Evolutionary conservation across 495 filamentous ascomycete species (phyloP), one percentile per base, ranked within the genome.

Genomic region (Beverwykella pulmonaria): DNA sequence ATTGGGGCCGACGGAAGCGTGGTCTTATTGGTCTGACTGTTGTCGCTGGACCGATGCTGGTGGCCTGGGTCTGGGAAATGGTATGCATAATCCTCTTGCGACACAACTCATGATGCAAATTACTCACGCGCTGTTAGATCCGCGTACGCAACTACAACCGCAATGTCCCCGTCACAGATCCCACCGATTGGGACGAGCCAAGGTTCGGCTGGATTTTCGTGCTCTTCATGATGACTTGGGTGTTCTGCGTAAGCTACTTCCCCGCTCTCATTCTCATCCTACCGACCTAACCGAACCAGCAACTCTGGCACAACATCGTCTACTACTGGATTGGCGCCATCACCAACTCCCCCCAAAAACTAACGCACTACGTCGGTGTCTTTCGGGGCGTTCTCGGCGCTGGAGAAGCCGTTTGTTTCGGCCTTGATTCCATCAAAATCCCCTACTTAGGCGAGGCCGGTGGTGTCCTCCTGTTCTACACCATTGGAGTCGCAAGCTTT

Each of bases 361-460:
- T 65, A 6, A 65, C 53, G 4, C 61, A 65, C 44, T 65, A 65
- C 53, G 53, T 65, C 26, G 68, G 68, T 30, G 64, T 71, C 36
- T 71, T 67, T 30, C 65, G 65, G 2, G 69, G 69, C 32, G 53
- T 71, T 36, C 65, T 68, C 25, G 69, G 59, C 19, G 69, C 65
- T 29, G 65, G 65, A 17, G 69, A 71, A 50, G 59, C 65, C 4
- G 56, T 71, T 15, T 68, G 69, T 39, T 71, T 71, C 54, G 68
- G 68, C 7, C 58, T 71, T 25, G 63, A 71, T 44, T 54, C 54
- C 14, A 71, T 64, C 41, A 59, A 57, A 23, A 69, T 65, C 29
- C 60, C 59, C 1, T 71, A 52, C 55, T 29, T 71, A 10, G 47
- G 54, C n/a, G 59, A 65, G 30, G 48, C 69, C 6, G 69, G 69